These are phyloP conservation scores for Emmonsiellopsis sp. DNA, from an alignment of 2,329 filamentous ascomycete genomes.

Conservation along the genomic window DNA sequence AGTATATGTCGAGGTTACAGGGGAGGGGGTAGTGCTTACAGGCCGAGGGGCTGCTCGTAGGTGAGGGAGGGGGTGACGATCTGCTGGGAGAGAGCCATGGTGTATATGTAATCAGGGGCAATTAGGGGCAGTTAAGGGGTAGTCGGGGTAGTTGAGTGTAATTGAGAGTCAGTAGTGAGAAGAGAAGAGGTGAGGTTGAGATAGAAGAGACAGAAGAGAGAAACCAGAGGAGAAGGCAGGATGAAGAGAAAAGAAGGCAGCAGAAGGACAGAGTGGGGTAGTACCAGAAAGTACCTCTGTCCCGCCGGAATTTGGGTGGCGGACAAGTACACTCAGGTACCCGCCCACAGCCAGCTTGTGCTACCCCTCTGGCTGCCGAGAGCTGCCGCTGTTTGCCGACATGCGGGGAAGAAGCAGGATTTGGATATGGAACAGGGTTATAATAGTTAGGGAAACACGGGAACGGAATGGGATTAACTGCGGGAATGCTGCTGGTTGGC, in stretches of 20 bases:
- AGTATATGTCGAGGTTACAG: too few relatives aligned
- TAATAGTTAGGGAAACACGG: too few relatives aligned
- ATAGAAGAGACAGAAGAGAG: background rate
- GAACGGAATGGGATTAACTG: too few relatives aligned
- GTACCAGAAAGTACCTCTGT: too few relatives aligned
- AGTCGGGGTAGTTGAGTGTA: background rate
- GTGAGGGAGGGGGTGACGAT: slow-evolving; percentile 31
- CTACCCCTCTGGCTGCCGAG: too few relatives aligned
- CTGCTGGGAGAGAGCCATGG: slow-evolving; percentile 30
- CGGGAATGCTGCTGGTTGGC: too few relatives aligned
- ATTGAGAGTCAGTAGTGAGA: background rate
- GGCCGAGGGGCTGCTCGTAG: slow-evolving; percentile 33
- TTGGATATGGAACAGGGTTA: too few relatives aligned
- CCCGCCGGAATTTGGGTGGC: too few relatives aligned
- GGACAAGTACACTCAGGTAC: too few relatives aligned
- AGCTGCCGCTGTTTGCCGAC: too few relatives aligned
- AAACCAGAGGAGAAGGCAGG: background rate
- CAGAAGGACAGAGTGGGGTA: background rate
- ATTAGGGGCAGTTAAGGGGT: background rate
- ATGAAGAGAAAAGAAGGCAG: background rate
- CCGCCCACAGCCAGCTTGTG: too few relatives aligned
- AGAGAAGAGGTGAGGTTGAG: background rate
- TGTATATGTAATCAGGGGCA: slow-evolving; percentile 6
- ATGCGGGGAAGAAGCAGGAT: too few relatives aligned
- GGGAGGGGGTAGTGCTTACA: slow-evolving; percentile 18